Base-by-base conservation (phyloP, 2,329 filamentous ascomycete species). In the Hymenoscyphus albidus region DNA sequence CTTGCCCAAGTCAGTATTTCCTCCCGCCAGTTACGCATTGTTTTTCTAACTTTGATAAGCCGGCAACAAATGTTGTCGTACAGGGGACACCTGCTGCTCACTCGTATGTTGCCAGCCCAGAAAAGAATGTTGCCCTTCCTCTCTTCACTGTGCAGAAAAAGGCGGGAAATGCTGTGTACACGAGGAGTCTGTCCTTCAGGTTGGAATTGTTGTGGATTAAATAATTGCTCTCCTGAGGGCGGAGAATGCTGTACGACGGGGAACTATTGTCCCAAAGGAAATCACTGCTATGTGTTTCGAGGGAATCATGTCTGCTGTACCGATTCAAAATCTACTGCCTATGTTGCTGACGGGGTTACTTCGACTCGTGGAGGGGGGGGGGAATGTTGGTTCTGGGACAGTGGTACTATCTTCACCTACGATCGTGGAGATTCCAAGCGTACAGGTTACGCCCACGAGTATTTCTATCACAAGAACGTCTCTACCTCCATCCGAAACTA, bases 231-330 rank as follows among this genome's bases (percentile, higher is more conserved):
- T 62, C 64, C 64, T 12, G 22, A 60, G 2, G 66, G 59, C 14
- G 66, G 64, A 16, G 57, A 61, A 57, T 68, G 66, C 18, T 68
- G 66, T 54, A 10, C 39, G 12, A 35, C 61, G 39, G 65, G 63
- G 32, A 61, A 61, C 13, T 68, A 64, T 27, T 68, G 66, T 39
- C 10, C 18, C 7, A 18, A 58, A 2, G 66, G 66, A 6, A 68
- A 68, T 44, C 39, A 63, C 4, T 68, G 66, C 55, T 63, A 59
- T 40, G 10, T 65, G 0, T 39, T 65, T 16, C 39, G 40, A n/a
- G 66, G 62, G 22, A 10, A 42, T 5, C 35, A 59, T 22, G 61
- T 32, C 10, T 68, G 66, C 60, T 68, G 66, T 40, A 68, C 66
- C 0, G 61, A 68, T 58, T 42, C 54, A 1, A 57, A 14, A 13